Evolutionary conservation across 352 stramenopile genomes (phyloP), one percentile per base, ranked within the genome.

Genomic region (Peronospora belbahrii): DNA sequence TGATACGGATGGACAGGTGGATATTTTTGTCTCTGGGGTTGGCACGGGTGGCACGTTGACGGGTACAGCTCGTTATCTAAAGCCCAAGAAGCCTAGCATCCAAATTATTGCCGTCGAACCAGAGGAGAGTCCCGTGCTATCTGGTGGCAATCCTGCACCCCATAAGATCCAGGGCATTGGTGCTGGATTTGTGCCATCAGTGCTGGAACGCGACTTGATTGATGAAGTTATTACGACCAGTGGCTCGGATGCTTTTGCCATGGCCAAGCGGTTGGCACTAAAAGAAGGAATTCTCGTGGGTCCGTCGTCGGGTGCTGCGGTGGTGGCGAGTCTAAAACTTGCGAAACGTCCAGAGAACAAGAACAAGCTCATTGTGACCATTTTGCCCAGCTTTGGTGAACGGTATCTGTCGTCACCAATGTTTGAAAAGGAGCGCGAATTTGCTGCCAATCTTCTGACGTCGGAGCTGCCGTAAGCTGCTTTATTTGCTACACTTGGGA

Each of bases 311-410:
- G 87, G 87, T 39, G 87, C 87, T 14, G 88, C 88, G 28, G 82
- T 96, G 30, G 55, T 71, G 4, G 87, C 87, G 15, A 83, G 71
- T 42, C 64, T 95, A n/a, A 70, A 95, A 52, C 61, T 95, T 3
- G 84, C 74, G 19, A 62, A 72, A 41, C 81, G 84, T 23, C 80
- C 78, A 4, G 83, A 95, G 71, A 90, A 83, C 47, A 65, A 60
- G 10, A 77, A 77, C 22, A 96, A 96, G 70, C 65, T 92, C 20
- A 94, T 91, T 42, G 86, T 97, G 13, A 80, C 78, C 32, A 91
- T 96, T 48, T 69, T 95, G 48, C 88, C 88, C 19, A 93, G 75
- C 47, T 96, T 95, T 59, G 88, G 88, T 38, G 88, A 96, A 63
- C 77, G 82, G 19, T 93, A 90, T 58, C 49, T 93, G 57, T 88